Base-by-base conservation (phyloP, 2,329 filamentous ascomycete genomes). In the Annulohypoxylon truncatum region DNA sequence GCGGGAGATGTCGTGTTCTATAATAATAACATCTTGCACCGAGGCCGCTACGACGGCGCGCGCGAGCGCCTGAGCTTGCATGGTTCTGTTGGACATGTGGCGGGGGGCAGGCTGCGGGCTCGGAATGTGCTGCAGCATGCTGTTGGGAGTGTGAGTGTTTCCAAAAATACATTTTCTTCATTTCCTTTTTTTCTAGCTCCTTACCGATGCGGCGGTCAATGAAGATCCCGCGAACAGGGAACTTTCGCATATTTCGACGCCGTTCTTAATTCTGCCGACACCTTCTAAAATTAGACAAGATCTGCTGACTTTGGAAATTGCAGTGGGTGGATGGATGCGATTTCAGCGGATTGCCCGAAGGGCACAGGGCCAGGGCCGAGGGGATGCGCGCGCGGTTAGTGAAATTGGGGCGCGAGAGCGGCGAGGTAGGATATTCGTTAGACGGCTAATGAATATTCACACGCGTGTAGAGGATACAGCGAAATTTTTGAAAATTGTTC, bases 1-100 rank as follows among this genome's bases (percentile, higher is more conserved):
- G 85, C 92, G 0, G 93, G 93, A 0, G 93, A 97, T 78, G 88
- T 91, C 13, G 92, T 92, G 42, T 97, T 97, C 74, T 97, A 97
- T 76, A 89, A 97, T 78, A 96, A 94, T 75, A 96, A 97, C 77
- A 96, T 97, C 69, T 77, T 96, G 68, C 91, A 93, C 74, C 82
- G 91, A 3, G 91, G 91, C 1, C 87, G 87, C 26, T 94, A 93
- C 77, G 81, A 84, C 69, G 78, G 79, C 10, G 72, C 38, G 1
- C 85, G 81, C 71, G 89, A 92, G 79, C 81, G 91, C 22, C 85
- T 90, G 83, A 93, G 90, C 65, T 78, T 93, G 73, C 91, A 93
- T 77, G 91, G 91, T 5, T 90, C 87, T 59, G 90, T 92, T 48
- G 91, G 91, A 1, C 85, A 89, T 71, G 81, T 81, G 0, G 79